Percentiles rank a stretch among this genome's conserved stretches.
phyloP scores from a whole-genome alignment of 2,329 filamentous ascomycete species.

The Seiridium unicorne region DNA sequence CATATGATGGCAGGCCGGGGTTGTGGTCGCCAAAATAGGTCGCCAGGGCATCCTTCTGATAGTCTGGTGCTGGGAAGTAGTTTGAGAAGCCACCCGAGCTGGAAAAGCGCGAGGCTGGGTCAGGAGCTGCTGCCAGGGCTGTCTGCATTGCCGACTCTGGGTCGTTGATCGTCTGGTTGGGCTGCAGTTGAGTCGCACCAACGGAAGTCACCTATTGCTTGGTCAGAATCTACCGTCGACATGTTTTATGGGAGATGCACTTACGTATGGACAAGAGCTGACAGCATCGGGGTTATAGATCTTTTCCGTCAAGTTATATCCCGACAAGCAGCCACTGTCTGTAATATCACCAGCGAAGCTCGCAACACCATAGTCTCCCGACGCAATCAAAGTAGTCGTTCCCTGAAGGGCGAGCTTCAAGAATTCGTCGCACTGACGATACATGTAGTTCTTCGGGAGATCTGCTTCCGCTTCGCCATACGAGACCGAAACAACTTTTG shows the following conservation, averaged over 20 bases:
- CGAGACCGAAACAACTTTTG: constrained; percentile 47
- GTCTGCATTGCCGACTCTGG: background rate
- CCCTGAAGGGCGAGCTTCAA: constrained; percentile 41
- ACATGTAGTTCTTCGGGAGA: constrained; percentile 43
- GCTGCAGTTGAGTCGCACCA: constrained; percentile 41
- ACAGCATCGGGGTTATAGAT: constrained; percentile 47
- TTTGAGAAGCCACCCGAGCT: constrained; percentile 33
- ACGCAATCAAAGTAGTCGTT: constrained; percentile 33
- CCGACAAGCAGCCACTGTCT: constrained; percentile 24
- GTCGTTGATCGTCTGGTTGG: background rate
- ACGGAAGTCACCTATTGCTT: constrained; percentile 40
- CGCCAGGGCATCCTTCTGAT: constrained; percentile 39
- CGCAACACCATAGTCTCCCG: constrained; percentile 34
- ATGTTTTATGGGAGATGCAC: background rate
- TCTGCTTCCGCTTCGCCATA: constrained; percentile 45
- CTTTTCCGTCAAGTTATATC: constrained; percentile 20
- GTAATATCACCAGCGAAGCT: constrained; percentile 23
- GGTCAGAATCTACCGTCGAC: background rate
- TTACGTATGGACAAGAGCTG: constrained; percentile 40
- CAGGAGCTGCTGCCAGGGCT: background rate
- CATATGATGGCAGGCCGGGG: constrained; percentile 23
- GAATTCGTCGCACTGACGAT: constrained; percentile 36
- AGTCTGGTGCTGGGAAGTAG: constrained; percentile 36
- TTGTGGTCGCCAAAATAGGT: constrained; percentile 37
- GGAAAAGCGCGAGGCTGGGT: constrained; percentile 9